Base-by-base conservation (phyloP, 345 rosid species). In the Excoecaria agallocha region DNA sequence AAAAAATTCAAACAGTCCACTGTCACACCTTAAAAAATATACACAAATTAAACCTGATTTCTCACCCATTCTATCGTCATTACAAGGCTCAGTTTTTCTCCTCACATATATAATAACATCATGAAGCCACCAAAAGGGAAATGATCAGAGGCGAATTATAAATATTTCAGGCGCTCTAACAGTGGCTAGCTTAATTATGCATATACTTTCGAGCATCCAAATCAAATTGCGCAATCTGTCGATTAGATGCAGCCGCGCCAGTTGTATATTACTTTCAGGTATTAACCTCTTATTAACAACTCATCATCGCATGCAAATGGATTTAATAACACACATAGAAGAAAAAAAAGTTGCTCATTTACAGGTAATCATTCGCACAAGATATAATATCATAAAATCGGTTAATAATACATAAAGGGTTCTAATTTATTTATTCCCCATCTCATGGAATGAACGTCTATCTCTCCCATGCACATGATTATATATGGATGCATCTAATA, bases 391-490 rank as follows among this genome's bases (percentile, higher is more conserved):
- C 2, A 22, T 62, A 8, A 49, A 38, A 41, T 38, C 4, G 22
- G 68, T 39, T 43, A 60, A 52, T 39, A 43, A 49, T 74, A 69
- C 62, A 78, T 69, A 19, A 5, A 43, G 63, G 25, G 61, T 61
- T 71, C 57, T 66, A 41, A 52, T 76, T 86, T 81, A 81, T 86
- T 86, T 80, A 62, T 76, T 80, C 78, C 77, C 83, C 76, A 67
- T 70, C 62, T 48, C 78, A 75, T 56, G 69, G 69, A 74, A 58
- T n/a, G 48, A 48, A 57, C 55, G 38, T 43, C 77, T 30, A 73
- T 79, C 76, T 76, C 74, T 73, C 82, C 69, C 73, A 35, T 69
- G 56, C 63, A 72, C 56, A 72, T 58, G 76, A 58, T 69, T 48
- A 75, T 74, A 71, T 62, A 24, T 66, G 22, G 51, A 20, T 66